A percentile compares a stretch with the other conserved stretches of the same genome.
Conservation (phyloP, 2,329 filamentous ascomycete species). For the Colletotrichum horii region DNA sequence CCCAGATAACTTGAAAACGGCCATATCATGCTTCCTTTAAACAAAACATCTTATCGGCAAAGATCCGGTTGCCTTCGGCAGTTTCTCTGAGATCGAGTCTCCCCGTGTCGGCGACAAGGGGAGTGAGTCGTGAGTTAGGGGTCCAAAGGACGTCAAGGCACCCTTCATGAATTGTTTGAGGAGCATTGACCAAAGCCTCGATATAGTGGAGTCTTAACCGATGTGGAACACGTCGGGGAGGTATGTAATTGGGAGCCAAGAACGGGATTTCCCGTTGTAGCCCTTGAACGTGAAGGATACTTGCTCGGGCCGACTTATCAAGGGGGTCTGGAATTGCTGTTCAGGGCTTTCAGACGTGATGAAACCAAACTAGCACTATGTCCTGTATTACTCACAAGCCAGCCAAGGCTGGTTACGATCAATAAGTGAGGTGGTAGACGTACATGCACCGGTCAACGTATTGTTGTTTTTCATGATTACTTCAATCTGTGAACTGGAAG, state of each 20-base stretch:
- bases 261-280: not conserved
- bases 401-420: not conserved
- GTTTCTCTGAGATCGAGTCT: not conserved
- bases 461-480: too few species aligned
- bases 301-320: not conserved
- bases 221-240: too few species aligned
- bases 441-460: too few species aligned
- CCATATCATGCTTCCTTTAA: not conserved
- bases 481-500: too few species aligned
- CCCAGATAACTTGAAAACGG: not conserved
- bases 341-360: not conserved
- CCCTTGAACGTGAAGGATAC: not conserved
- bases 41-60: not conserved
- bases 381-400: not conserved
- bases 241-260: not conserved
- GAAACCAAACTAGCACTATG: not conserved
- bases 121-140: not conserved
- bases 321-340: not conserved
- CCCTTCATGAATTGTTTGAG: fast-evolving
- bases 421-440: not conserved
- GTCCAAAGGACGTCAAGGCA: not conserved
- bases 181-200: not conserved
- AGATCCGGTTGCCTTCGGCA: not conserved
- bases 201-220: not conserved
- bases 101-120: not conserved